Evolutionary conservation across 2,329 filamentous ascomycete species (phyloP), one percentile per base, ranked within the genome.

Genomic region (Trichophyton verrucosum): DNA sequence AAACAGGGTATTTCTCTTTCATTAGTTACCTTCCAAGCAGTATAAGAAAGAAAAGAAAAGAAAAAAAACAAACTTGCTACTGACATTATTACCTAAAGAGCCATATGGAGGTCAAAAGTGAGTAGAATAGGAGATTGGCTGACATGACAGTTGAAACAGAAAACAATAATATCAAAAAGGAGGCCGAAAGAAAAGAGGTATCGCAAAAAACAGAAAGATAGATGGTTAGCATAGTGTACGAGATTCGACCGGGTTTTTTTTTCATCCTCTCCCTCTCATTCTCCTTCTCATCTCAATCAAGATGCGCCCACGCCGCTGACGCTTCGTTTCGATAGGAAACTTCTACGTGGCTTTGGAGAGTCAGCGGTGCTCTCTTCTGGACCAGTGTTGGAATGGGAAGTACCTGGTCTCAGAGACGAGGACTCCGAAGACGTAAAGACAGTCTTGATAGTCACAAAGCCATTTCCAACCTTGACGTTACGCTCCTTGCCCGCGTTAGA

Each of bases 391-490:
- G 73, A 75, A 59, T 73, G 66, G 20, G 73, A 69, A 0, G 74
- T 75, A 4, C 68, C 68, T 9, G 74, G 74, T 20, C 73, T 68
- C 53, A 70, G 65, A 20, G 66, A 70, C 40, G 51, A 63, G 44
- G 64, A 62, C 53, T 84, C 86, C 0, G 78, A 75, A 0, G 75
- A 74, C 27, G 77, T 77, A 69, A 95, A 96, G 60, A 78, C 83
- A 70, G 87, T 94, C 76, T 85, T 87, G 55, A 96, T 72, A 0
- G 84, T 78, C 0, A 96, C 86, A 1, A 76, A 81, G 24, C 90
- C 91, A 40, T 77, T 79, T 11, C 92, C 92, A 27, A 91, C 85
- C 38, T 78, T 81, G 59, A 99, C 75, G 46, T 83, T 79, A 78
- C 92, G 94, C 66, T 92, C 86, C 36, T 80, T 78, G 9, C 82